phyloP scores from a whole-genome alignment of 2,329 filamentous ascomycete genomes.

The Claviceps lovelessii region DNA sequence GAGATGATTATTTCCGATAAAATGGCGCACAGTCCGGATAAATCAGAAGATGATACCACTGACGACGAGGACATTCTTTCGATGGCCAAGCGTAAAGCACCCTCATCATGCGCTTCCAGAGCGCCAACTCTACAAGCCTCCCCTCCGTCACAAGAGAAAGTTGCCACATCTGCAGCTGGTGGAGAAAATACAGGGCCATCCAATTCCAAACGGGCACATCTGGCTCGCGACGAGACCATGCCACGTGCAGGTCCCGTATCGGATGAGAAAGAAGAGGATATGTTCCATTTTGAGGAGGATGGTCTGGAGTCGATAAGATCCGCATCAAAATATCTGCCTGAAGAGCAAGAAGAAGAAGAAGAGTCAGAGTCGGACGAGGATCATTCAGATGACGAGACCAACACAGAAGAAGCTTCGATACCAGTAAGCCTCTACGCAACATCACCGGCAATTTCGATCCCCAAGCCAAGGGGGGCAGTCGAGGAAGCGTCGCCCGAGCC shows the following conservation, averaged over 20 bases:
- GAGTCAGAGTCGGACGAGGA: conserved; percentile 16
- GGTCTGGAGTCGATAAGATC: conserved; percentile 16
- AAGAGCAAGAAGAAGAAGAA: background rate
- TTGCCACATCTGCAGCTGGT: conserved; percentile 2
- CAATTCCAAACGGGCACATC: background rate
- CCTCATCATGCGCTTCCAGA: background rate
- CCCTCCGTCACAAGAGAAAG: conserved; percentile 13
- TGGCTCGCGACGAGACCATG: background rate
- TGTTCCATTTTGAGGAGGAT: conserved; percentile 32
- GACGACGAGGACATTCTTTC: conserved; percentile 28
- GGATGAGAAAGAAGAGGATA: conserved; percentile 20
- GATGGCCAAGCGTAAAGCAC: conserved; percentile 18
- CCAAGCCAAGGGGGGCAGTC: background rate
- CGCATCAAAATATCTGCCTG: background rate
- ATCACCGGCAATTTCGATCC: conserved; percentile 30
- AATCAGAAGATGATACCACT: conserved; percentile 20
- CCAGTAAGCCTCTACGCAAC: conserved; percentile 22
- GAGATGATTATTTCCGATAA: too few relatives aligned
- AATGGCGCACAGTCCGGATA: background rate
- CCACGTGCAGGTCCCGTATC: background rate
- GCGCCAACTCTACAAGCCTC: background rate
- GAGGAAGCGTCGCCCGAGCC: conserved; percentile 16
- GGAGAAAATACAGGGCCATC: background rate
- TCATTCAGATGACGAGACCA: conserved; percentile 4
- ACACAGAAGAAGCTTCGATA: background rate